Base-by-base conservation (phyloP, 306 rosid genomes). In the Adenanthera pavonina region DNA sequence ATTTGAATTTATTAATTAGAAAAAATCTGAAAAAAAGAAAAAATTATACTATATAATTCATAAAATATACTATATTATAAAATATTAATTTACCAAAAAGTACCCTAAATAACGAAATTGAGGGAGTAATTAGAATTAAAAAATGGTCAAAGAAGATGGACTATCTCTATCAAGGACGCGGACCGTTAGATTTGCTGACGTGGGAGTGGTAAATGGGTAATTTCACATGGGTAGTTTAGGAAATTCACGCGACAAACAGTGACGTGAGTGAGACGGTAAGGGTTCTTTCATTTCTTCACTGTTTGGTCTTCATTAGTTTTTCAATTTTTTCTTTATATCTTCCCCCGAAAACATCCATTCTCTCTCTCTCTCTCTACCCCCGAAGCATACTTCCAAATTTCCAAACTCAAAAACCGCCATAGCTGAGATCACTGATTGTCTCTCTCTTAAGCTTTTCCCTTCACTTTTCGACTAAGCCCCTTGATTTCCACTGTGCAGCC, bases 331-430 rank as follows among this genome's bases (percentile, higher is more conserved):
- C 74, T 49, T 38, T 65, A 72, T 71, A 35, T 69, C 40, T 62
- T 33, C 33, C 35, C 33, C 84, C 77, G 71, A 8, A 64, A 70
- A 75, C 79, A 80, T 80, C 73, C 74, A 0, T 17, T 20, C 8
- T 2, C 33, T 3, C n/a, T 33, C 36, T 33, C 14, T 9, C 12
- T 8, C 11, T 14, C 38, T 12, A n/a, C 25, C 25, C 30, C 43
- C 6, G 76, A 57, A 79, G 56, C 77, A 54, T 46, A 48, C 75
- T 75, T 47, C 15, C 76, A 77, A 81, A 78, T 75, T 85, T 85
- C 89, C 77, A 82, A 82, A 82, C 75, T 82, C 79, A n/a, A 44
- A 77, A 87, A 87, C 91, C 87, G 84, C 91, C 86, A 85, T 69
- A 67, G 65, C 76, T 67, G 81, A 80, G 78, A 83, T 81, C 85